phyloP scores from a whole-genome alignment of 2,329 filamentous ascomycete genomes.

The Colletotrichum sp. region DNA sequence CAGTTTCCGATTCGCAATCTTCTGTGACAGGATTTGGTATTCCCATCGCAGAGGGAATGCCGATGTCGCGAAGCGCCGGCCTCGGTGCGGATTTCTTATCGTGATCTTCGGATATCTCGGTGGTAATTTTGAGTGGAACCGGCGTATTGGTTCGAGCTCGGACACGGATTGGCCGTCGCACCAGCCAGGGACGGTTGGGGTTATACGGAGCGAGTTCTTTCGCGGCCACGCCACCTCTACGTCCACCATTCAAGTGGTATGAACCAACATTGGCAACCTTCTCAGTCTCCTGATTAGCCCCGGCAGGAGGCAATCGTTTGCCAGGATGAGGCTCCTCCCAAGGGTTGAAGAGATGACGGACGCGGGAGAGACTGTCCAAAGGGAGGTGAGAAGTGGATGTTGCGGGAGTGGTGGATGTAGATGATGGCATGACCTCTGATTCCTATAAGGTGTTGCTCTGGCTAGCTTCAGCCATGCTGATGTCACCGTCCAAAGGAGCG shows the following conservation, averaged over 20 bases:
- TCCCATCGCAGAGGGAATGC: not conserved
- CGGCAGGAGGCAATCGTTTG: slow-evolving; percentile 38
- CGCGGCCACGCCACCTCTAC: slow-evolving; percentile 52
- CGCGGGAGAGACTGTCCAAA: slow-evolving; percentile 20
- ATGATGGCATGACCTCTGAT: slow-evolving; percentile 60
- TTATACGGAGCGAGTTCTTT: slow-evolving; percentile 39
- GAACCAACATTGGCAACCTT: slow-evolving; percentile 8
- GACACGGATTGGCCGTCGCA: slow-evolving; percentile 24
- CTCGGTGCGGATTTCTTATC: slow-evolving; percentile 16
- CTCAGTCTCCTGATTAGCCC: slow-evolving; percentile 25
- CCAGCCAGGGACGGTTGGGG: slow-evolving; percentile 23
- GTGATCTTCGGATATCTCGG: slow-evolving; percentile 16
- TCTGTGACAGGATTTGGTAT: not conserved
- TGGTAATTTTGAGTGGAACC: slow-evolving; percentile 34
- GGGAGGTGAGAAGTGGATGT: slow-evolving; percentile 22
- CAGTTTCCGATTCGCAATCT: not conserved
- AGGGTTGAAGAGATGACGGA: slow-evolving; percentile 18
- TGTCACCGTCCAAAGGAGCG: slow-evolving; percentile 41
- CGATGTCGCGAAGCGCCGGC: slow-evolving; percentile 20
- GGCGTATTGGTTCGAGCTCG: slow-evolving; percentile 28
- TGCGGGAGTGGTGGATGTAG: slow-evolving; percentile 38
- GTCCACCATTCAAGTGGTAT: slow-evolving; percentile 14
- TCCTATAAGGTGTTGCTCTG: slow-evolving; percentile 55
- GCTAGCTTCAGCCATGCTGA: slow-evolving; percentile 36
- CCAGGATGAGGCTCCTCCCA: slow-evolving; percentile 54